phyloP scores from a whole-genome alignment of 176 grass and related monocot genomes.

The Oryza officinalis region DNA sequence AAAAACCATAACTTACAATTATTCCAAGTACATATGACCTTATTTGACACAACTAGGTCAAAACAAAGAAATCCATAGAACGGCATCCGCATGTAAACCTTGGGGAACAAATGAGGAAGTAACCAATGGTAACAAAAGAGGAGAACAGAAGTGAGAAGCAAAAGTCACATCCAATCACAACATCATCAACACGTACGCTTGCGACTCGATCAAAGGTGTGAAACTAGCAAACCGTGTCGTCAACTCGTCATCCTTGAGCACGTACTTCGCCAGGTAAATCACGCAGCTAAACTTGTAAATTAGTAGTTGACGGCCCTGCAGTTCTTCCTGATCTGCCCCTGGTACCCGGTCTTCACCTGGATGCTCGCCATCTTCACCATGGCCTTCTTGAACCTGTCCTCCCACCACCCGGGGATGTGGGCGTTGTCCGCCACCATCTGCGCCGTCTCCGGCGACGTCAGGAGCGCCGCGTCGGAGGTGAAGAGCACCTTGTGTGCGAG shows the following conservation, averaged over 20 bases:
- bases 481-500: slow-evolving; percentile 27
- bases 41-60: neutral
- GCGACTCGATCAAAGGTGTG: neutral
- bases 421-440: slow-evolving; percentile 30
- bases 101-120: neutral
- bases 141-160: neutral
- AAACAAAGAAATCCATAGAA: neutral
- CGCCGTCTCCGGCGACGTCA: slow-evolving; percentile 20
- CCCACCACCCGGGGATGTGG: slow-evolving; percentile 21
- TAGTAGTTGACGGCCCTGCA: slow-evolving; percentile 42
- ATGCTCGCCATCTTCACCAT: slow-evolving; percentile 55
- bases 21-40: neutral
- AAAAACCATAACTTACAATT: neutral
- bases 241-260: neutral
- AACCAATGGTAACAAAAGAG: neutral
- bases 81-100: neutral
- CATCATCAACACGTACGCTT: neutral
- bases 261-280: neutral
- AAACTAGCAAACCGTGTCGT: neutral
- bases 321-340: slow-evolving; percentile 47
- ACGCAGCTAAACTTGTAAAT: neutral
- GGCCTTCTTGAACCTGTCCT: slow-evolving; percentile 31
- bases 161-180: neutral
- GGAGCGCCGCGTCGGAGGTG: slow-evolving; percentile 45
- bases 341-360: slow-evolving; percentile 22